Evolutionary conservation across 257 asterid genomes (phyloP).

Genomic region (Cynanchum wilfordii): DNA sequence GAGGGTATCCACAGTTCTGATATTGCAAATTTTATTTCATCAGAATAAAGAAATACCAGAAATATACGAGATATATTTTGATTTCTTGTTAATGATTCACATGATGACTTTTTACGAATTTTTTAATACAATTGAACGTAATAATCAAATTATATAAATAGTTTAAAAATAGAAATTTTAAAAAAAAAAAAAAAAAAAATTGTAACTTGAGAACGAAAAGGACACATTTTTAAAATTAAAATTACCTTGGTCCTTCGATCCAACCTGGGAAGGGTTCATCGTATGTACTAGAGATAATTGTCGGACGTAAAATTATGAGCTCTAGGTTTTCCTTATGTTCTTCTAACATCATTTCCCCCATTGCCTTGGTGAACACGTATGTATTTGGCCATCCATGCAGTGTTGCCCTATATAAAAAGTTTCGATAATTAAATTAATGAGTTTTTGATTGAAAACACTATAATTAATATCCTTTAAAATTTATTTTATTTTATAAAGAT

Average conservation of each 20-base stretch:
- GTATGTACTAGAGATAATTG: constrained; percentile 49
- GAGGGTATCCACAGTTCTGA: constrained; percentile 54
- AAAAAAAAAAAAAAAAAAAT: no score
- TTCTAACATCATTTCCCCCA: constrained; percentile 57
- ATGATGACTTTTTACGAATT: no score
- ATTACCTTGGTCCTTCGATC: constrained; percentile 53
- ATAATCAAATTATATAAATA: no score
- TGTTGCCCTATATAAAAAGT: constrained; percentile 42
- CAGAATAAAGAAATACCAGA: neutral
- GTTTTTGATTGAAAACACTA: no score
- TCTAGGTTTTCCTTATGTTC: constrained; percentile 26
- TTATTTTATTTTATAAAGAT: no score
- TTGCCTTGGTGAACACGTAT: constrained; percentile 62
- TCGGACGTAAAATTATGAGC: constrained; percentile 48
- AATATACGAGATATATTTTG: no score
- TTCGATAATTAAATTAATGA: no score
- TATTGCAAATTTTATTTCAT: neutral
- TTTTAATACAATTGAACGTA: no score
- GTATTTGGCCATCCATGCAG: constrained; percentile 76
- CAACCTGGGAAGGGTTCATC: constrained; percentile 57
- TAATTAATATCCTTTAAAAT: no score
- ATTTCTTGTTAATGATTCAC: no score
- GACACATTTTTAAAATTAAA: neutral
- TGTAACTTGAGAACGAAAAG: no score
- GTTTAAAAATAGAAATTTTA: no score